Conservation (phyloP, 768 basidiomycete species). For the Cystobasidium tubakii region DNA sequence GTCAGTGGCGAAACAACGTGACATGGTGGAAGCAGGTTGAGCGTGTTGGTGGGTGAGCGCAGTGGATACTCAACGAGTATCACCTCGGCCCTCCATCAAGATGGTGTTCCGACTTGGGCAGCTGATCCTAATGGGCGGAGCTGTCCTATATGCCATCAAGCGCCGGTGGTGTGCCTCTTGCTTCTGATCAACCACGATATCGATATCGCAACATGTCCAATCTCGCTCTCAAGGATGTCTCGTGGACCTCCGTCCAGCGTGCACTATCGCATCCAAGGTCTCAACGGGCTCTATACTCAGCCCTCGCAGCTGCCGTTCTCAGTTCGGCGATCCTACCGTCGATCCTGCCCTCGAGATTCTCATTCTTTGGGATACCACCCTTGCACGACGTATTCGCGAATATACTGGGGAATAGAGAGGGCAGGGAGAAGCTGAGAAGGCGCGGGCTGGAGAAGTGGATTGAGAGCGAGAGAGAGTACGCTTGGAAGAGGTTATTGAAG, state of each 20-base stretch:
- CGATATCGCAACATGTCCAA: background rate
- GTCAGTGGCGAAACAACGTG: no score
- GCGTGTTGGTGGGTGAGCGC: no score
- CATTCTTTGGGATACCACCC: slow-evolving; percentile 18
- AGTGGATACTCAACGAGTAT: no score
- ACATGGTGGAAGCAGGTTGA: no score
- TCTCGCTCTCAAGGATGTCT: background rate
- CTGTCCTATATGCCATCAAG: no score
- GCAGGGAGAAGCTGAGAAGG: background rate
- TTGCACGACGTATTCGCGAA: slow-evolving; percentile 14
- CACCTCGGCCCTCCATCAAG: no score
- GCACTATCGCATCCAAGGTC: background rate
- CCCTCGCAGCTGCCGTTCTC: background rate
- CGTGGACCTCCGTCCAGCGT: background rate
- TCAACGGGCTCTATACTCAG: background rate
- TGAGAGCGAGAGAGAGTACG: slow-evolving; percentile 23
- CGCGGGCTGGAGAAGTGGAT: slow-evolving; percentile 27
- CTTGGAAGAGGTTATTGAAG: slow-evolving; percentile 23
- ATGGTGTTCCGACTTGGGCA: no score
- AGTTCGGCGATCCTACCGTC: slow-evolving; percentile 6
- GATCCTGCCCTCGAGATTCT: slow-evolving; percentile 17
- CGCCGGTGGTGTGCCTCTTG: no score
- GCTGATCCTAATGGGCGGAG: no score
- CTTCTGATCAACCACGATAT: background rate
- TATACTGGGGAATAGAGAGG: background rate